Percentiles rank a stretch among this genome's conserved stretches.
Conservation (phyloP, 495 filamentous ascomycete genomes). For the Polyplosphaeria fusca region DNA sequence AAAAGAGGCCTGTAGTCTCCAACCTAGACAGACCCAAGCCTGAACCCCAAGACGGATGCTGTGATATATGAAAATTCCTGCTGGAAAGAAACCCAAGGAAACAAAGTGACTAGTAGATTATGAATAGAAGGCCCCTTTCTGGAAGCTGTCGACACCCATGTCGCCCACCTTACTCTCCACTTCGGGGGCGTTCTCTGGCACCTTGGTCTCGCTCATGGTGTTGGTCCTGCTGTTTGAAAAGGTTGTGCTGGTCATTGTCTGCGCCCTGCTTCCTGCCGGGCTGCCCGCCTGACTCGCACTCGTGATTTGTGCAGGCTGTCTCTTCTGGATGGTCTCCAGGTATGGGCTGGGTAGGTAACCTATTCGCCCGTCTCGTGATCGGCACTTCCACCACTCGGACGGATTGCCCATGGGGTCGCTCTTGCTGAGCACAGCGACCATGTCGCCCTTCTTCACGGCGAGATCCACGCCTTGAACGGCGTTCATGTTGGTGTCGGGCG, state of each 20-base stretch:
- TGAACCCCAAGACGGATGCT: not conserved
- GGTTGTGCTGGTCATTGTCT: conserved; percentile 43
- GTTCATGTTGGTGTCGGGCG: conserved; percentile 57
- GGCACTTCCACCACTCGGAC: conserved; percentile 95
- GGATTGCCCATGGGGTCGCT: conserved; percentile 87
- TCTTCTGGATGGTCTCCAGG: conserved; percentile 74
- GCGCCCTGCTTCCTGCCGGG: conserved; percentile 45
- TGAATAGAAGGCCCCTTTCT: conserved; percentile 85
- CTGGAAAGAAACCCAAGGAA: conserved; percentile 1
- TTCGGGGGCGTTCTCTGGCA: conserved; percentile 51
- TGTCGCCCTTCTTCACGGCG: conserved; percentile 88
- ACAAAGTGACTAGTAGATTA: conserved; percentile 34
- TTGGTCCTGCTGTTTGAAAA: conserved; percentile 44
- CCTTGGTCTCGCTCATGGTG: conserved; percentile 48
- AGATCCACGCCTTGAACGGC: conserved; percentile 71
- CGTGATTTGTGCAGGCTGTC: conserved; percentile 55
- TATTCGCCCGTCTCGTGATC: conserved; percentile 83
- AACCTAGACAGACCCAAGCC: too few relatives aligned
- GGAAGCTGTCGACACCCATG: conserved; percentile 80
- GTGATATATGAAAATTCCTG: not conserved
- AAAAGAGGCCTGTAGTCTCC: too few relatives aligned
- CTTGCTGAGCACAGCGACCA: conserved; percentile 92
- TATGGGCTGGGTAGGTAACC: conserved; percentile 90
- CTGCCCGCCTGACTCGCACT: conserved; percentile 47
- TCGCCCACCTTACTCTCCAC: conserved; percentile 45